Percentiles rank a stretch among this genome's conserved stretches.
These are phyloP conservation scores for Aspergillus kassunensis DNA, from an alignment of 495 filamentous ascomycete species.

Conservation along the genomic window DNA sequence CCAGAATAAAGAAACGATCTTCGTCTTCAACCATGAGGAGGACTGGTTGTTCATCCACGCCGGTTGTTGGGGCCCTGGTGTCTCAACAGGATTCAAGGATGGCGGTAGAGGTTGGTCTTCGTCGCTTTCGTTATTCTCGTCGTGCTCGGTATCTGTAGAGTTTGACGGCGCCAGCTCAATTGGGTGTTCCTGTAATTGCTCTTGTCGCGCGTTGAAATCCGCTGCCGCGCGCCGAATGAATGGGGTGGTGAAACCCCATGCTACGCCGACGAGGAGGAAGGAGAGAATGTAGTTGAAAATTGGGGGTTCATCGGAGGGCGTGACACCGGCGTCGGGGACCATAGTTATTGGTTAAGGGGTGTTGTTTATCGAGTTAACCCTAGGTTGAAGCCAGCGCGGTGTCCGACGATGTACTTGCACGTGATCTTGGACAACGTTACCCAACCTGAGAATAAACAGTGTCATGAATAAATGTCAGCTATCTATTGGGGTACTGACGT, in stretches of 20 bases:
- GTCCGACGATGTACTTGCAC: background rate
- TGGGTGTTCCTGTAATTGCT: conserved; percentile 20
- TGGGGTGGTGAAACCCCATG: conserved; percentile 69
- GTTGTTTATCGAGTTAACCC: no score
- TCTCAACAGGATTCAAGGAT: background rate
- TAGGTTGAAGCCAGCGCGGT: no score
- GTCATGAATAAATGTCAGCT: no score
- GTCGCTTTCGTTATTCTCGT: conserved; percentile 11
- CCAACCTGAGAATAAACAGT: no score
- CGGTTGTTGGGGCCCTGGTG: conserved; percentile 13
- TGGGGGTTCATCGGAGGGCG: conserved; percentile 40
- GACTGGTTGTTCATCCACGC: conserved; percentile 21
- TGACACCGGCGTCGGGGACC: background rate
- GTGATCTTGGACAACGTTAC: background rate
- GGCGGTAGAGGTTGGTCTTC: conserved; percentile 20
- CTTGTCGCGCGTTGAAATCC: conserved; percentile 52
- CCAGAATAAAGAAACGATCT: conserved; percentile 56
- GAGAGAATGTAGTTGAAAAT: conserved; percentile 76
- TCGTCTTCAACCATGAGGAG: conserved; percentile 49
- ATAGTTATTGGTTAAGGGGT: background rate
- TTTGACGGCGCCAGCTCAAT: conserved; percentile 14
- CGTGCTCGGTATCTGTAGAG: background rate
- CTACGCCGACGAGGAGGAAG: conserved; percentile 86
- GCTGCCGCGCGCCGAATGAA: conserved; percentile 58
- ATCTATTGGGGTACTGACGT: no score